Evolutionary conservation across 1,139 yeast genomes (phyloP), one percentile per base, ranked within the genome.

Genomic region (Lodderomyces margitis): DNA sequence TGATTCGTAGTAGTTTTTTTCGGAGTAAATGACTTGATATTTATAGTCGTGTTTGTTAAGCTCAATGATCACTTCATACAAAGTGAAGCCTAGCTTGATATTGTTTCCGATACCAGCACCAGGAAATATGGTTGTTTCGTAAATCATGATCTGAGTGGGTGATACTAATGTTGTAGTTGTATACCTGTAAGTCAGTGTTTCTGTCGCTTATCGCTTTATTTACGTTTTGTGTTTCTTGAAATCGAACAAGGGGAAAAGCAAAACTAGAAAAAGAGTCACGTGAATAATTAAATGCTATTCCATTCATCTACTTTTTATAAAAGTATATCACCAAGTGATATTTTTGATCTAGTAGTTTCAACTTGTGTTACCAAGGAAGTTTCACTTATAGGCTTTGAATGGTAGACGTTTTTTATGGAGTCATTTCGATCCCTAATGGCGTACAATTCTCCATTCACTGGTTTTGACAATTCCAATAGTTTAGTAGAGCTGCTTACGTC

Each of bases 51-150:
- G 56, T 30, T 54, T 49, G 41, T 50, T 55, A 37, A 62, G 52
- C 21, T 50, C 54, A 38, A 56, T 56, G 31, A 67, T 49, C 2
- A 66, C 50, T 14, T 52, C 43, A 44, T 60, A 62, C 50, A 68
- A 48, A 12, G 62, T 49, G 25, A 50, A 52, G 2, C 70, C 68
- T 14, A 68, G 51, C 27, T 53, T 55, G 17, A 66, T 49, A n/a
- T 49, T 38, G 40, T 57, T 56, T 6, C 67, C 68, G 16, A 68
- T 47, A 5, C 72, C 71, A 38, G 64, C 59, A 6, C 71, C 70
- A 5, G 74, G 74, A 32, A 50, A 47, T 17, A 66, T 52, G 8
- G 49, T 44, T 6, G 61, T 57, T 38, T 59, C 59, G 36, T 53
- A 37, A 11, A 59, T 48, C 62, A 57, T 32, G 34, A n/a, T n/a